phyloP scores from a whole-genome alignment of 2,329 filamentous ascomycete genomes.

The Madurella fahalii region DNA sequence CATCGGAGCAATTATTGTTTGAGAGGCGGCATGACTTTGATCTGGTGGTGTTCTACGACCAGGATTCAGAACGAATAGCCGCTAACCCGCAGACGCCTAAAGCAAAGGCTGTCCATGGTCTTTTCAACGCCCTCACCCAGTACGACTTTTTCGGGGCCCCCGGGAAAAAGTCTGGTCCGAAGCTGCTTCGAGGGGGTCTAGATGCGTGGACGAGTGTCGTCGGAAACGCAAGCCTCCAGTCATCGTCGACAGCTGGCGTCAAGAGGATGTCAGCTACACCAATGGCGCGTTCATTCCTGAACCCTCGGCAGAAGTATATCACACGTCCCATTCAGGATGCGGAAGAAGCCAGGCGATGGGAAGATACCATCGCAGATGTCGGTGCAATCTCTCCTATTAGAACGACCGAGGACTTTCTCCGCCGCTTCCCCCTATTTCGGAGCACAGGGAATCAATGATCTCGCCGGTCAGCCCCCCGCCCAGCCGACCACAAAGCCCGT shows the following conservation, averaged over 20 bases:
- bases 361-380: conserved; percentile 63
- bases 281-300: conserved; percentile 30
- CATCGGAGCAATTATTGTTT: conserved; percentile 73
- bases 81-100: conserved; percentile 17
- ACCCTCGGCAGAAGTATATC: conserved; percentile 43
- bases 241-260: conserved; percentile 31
- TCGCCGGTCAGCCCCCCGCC: conserved; percentile 31
- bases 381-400: conserved; percentile 56
- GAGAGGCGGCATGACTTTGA: conserved; percentile 72
- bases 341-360: conserved; percentile 78
- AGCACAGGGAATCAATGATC: conserved; percentile 58
- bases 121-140: conserved; percentile 76
- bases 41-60: conserved; percentile 86
- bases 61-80: conserved; percentile 57
- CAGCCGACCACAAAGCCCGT: conserved; percentile 11
- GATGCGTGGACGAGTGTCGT: conserved; percentile 84
- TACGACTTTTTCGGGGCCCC: conserved; percentile 61
- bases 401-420: conserved; percentile 78
- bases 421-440: conserved; percentile 69
- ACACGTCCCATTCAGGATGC: conserved; percentile 65
- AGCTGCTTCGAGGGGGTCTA: conserved; percentile 76
- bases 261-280: conserved; percentile 13
- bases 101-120: conserved; percentile 58
- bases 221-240: conserved; percentile 60
- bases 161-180: conserved; percentile 51